Conservation (phyloP, 768 basidiomycete genomes). For the Mycena crocata region DNA sequence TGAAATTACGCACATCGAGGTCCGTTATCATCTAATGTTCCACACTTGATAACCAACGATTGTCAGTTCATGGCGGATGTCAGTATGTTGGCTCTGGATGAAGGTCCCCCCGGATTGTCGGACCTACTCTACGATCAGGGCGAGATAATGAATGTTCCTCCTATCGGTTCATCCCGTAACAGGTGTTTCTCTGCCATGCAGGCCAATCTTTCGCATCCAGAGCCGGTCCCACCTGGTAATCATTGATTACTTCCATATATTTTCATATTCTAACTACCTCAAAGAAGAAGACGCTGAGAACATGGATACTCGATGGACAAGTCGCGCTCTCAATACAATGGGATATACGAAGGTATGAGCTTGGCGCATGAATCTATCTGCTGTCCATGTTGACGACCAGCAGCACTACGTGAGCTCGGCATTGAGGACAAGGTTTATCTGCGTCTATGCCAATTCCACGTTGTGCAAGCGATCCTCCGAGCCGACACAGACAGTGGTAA, state of each 20-base stretch:
- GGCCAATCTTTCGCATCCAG: neutral
- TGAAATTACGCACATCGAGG: neutral
- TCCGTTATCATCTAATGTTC: too few relatives aligned
- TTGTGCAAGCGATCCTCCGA: neutral
- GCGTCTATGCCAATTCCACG: neutral
- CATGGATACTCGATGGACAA: neutral
- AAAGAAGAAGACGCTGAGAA: too few relatives aligned
- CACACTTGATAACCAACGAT: too few relatives aligned
- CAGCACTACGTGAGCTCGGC: neutral
- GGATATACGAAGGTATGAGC: too few relatives aligned
- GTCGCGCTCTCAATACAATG: neutral
- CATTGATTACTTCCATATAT: neutral
- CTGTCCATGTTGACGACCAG: constrained; percentile 4
- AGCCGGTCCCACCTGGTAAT: neutral
- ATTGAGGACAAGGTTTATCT: neutral
- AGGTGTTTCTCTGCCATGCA: neutral
- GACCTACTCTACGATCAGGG: neutral
- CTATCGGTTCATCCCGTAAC: neutral
- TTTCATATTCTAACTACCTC: too few relatives aligned
- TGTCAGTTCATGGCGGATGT: neutral
- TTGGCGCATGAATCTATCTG: too few relatives aligned
- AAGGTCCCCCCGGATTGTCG: neutral
- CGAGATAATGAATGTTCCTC: neutral
- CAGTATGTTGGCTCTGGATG: neutral
- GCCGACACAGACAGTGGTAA: neutral